A percentile compares a stretch with the other conserved stretches of the same genome.
Conservation (phyloP, 768 basidiomycete genomes). For the Mycena metata region DNA sequence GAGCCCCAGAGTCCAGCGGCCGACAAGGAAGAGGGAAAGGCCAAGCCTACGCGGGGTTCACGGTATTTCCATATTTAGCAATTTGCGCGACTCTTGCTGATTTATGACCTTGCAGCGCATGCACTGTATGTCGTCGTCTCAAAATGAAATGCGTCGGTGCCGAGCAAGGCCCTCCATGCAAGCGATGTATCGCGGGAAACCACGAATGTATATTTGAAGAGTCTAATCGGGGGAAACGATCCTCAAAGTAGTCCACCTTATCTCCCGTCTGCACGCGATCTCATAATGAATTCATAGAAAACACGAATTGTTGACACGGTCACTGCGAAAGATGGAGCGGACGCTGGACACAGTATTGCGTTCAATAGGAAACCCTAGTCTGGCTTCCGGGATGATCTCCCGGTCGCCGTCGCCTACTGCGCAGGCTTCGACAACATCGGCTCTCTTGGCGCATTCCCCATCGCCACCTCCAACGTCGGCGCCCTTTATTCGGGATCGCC, state of each 20-base stretch:
- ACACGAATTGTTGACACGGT: constrained; percentile 85
- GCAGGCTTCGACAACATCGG: constrained; percentile 68
- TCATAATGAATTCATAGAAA: constrained; percentile 67
- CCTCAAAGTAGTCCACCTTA: constrained; percentile 70
- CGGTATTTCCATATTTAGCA: constrained; percentile 60
- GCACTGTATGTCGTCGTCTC: constrained; percentile 90
- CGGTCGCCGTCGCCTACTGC: constrained; percentile 80
- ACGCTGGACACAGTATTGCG: constrained; percentile 93
- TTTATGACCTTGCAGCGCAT: constrained; percentile 68
- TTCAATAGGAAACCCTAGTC: constrained; percentile 87
- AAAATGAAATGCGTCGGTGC: constrained; percentile 96
- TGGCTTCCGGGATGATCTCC: constrained; percentile 85
- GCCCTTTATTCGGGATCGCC: constrained; percentile 50
- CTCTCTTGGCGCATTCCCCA: constrained; percentile 66
- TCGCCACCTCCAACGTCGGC: constrained; percentile 58
- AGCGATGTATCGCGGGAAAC: constrained; percentile 81
- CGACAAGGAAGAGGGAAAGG: constrained; percentile 77
- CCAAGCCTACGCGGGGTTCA: constrained; percentile 90
- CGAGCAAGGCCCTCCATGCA: constrained; percentile 92
- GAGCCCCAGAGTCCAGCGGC: constrained; percentile 61
- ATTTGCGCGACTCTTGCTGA: constrained; percentile 31
- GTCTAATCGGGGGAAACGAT: constrained; percentile 93
- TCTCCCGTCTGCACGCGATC: constrained; percentile 42
- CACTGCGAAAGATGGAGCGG: constrained; percentile 90
- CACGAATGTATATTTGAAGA: constrained; percentile 98